phyloP scores from a whole-genome alignment of 164 flowering plant species.

The Hamamelis virginiana region DNA sequence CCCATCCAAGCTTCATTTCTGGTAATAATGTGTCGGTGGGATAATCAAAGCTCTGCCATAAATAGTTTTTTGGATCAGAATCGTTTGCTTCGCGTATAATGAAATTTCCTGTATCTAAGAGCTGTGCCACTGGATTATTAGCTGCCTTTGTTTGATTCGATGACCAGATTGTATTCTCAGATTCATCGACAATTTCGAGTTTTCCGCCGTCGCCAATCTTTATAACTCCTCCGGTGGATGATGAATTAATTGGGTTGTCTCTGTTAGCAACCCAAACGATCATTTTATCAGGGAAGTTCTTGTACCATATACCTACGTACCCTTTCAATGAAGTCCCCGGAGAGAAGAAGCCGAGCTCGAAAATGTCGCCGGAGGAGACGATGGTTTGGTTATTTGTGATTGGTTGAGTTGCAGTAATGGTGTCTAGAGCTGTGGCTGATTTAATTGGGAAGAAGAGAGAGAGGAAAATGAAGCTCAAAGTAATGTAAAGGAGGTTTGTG shows the following conservation, averaged over 20 bases:
- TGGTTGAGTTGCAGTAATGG: constrained; percentile 19
- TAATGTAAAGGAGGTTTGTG: constrained; percentile 6
- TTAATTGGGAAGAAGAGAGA: constrained; percentile 8
- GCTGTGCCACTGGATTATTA: constrained; percentile 20
- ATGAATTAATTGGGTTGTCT: constrained; percentile 42
- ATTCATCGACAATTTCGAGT: constrained; percentile 22
- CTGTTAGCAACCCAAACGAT: constrained; percentile 69
- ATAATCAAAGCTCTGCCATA: constrained; percentile 45
- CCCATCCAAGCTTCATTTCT: constrained; percentile 43
- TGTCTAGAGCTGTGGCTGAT: constrained; percentile 19
- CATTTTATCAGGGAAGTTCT: constrained; percentile 19
- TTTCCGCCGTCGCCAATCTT: constrained; percentile 27
- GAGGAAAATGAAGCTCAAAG: constrained; percentile 11
- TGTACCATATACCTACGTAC: constrained; percentile 51
- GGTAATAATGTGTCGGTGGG: constrained; percentile 37
- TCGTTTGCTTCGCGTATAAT: constrained; percentile 29
- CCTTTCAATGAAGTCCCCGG: constrained; percentile 16
- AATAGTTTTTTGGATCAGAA: constrained; percentile 4
- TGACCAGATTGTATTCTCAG: constrained; percentile 30
- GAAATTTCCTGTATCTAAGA: constrained; percentile 48
- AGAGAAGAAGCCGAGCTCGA: constrained; percentile 46
- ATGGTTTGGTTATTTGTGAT: constrained; percentile 23
- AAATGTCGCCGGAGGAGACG: constrained; percentile 28
- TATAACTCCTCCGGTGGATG: constrained; percentile 34
- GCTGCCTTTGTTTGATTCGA: constrained; percentile 18